Conservation (phyloP, 2,329 filamentous ascomycete species). For the Colletotrichum magnum region DNA sequence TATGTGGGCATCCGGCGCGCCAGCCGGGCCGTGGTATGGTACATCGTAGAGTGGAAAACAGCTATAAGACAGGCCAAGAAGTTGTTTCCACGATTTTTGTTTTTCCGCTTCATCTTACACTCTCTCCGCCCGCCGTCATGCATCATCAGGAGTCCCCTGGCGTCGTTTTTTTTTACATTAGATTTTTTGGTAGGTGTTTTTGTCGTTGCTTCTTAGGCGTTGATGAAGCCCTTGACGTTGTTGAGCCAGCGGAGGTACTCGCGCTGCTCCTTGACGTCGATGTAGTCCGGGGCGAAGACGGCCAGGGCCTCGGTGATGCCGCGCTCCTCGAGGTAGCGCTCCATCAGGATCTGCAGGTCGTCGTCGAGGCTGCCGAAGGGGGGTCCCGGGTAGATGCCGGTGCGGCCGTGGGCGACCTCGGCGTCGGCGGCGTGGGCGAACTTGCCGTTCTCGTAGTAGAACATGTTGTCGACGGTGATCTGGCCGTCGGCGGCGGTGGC, state of each 20-base stretch:
- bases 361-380: constrained; percentile 96
- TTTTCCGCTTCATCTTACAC: constrained; percentile 39
- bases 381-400: constrained; percentile 88
- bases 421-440: constrained; percentile 82
- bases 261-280: constrained; percentile 98
- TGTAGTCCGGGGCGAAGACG: constrained; percentile 94
- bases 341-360: constrained; percentile 91
- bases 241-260: constrained; percentile 94
- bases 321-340: constrained; percentile 94
- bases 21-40: constrained; percentile 40
- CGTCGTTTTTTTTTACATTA: constrained; percentile 5
- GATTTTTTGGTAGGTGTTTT: not conserved
- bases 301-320: constrained; percentile 90
- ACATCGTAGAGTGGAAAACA: constrained; percentile 42
- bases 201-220: constrained; percentile 63
- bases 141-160: constrained; percentile 32
- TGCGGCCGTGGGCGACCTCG: constrained; percentile 82
- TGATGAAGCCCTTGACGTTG: constrained; percentile 88
- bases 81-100: constrained; percentile 1
- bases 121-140: constrained; percentile 28
- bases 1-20: constrained; percentile 24
- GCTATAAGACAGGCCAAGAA: constrained; percentile 40
- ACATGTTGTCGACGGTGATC: constrained; percentile 91
- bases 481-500: constrained; percentile 87
- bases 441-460: constrained; percentile 84